Conservation (phyloP, 345 rosid species). For the Iberis pinnata region DNA sequence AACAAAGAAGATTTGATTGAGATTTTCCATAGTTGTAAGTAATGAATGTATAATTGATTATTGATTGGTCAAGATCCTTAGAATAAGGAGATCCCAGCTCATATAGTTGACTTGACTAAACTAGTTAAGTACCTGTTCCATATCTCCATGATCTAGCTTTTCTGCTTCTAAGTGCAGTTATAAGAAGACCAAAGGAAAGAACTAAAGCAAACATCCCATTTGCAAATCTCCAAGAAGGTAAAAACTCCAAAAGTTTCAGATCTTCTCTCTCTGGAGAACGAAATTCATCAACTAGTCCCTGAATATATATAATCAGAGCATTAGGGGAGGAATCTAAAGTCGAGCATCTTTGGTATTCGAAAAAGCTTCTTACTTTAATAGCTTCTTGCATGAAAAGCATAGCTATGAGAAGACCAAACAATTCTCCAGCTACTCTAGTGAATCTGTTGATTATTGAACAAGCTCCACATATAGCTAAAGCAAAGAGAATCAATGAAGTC, state of each 20-base stretch:
- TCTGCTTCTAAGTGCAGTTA: constrained; percentile 71
- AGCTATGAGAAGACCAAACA: constrained; percentile 93
- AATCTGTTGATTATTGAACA: constrained; percentile 94
- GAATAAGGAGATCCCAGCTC: constrained; percentile 32
- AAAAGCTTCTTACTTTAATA: constrained; percentile 48
- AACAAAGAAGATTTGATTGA: constrained; percentile 14
- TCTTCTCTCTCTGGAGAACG: constrained; percentile 61
- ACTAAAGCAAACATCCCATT: constrained; percentile 96
- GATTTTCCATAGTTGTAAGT: constrained; percentile 14
- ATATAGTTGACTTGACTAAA: constrained; percentile 16
- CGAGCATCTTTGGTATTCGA: no score
- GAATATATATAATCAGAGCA: constrained; percentile 9
- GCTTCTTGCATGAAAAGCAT: constrained; percentile 98
- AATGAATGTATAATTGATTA: constrained; percentile 9
- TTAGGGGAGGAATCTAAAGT: no score
- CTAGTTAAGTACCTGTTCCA: constrained; percentile 61
- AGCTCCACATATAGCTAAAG: constrained; percentile 78
- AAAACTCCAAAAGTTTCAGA: constrained; percentile 40
- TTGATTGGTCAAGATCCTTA: constrained; percentile 23
- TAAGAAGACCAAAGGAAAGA: constrained; percentile 81
- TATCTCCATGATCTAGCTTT: constrained; percentile 93
- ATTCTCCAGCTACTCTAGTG: constrained; percentile 87
- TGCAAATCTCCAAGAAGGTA: constrained; percentile 81
- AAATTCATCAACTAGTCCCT: constrained; percentile 93
- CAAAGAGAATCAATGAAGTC: constrained; percentile 75